Evolutionary conservation across 2,329 filamentous ascomycete genomes (phyloP).

Genomic region (Didymellaceae sp.): DNA sequence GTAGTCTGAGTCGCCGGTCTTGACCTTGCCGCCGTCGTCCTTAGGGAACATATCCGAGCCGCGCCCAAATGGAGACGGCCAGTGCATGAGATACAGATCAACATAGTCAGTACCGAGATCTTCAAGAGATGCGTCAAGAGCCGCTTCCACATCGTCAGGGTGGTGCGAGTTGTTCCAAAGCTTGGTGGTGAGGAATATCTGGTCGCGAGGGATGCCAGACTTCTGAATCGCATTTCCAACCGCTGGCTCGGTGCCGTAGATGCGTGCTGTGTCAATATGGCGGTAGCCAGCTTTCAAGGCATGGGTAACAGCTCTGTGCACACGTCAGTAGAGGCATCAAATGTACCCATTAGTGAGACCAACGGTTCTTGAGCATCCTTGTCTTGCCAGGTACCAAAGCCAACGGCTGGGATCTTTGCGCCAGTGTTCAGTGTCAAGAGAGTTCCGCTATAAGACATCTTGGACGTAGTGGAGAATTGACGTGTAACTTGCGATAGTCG

Average conservation of each 20-base stretch:
- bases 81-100: constrained; percentile 78
- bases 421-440: constrained; percentile 68
- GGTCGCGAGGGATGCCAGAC: constrained; percentile 48
- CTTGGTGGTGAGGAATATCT: constrained; percentile 68
- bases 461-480: constrained; percentile 25
- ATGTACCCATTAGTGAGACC: not conserved
- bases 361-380: constrained; percentile 39
- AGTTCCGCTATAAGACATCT: constrained; percentile 44
- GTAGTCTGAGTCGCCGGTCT: constrained; percentile 35
- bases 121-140: constrained; percentile 74
- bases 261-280: constrained; percentile 40
- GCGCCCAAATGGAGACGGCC: constrained; percentile 83
- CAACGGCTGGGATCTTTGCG: constrained; percentile 76
- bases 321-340: not conserved
- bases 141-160: constrained; percentile 66
- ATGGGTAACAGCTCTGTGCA: constrained; percentile 46
- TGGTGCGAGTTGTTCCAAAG: constrained; percentile 92
- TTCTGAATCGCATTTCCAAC: constrained; percentile 41
- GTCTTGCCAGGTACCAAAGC: constrained; percentile 57
- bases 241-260: constrained; percentile 36
- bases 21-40: constrained; percentile 50
- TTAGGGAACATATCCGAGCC: constrained; percentile 65
- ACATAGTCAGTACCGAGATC: constrained; percentile 87
- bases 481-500: constrained; percentile 26
- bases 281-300: constrained; percentile 38